phyloP scores from a whole-genome alignment of 2,329 filamentous ascomycete species.

The Xylaria sp. region DNA sequence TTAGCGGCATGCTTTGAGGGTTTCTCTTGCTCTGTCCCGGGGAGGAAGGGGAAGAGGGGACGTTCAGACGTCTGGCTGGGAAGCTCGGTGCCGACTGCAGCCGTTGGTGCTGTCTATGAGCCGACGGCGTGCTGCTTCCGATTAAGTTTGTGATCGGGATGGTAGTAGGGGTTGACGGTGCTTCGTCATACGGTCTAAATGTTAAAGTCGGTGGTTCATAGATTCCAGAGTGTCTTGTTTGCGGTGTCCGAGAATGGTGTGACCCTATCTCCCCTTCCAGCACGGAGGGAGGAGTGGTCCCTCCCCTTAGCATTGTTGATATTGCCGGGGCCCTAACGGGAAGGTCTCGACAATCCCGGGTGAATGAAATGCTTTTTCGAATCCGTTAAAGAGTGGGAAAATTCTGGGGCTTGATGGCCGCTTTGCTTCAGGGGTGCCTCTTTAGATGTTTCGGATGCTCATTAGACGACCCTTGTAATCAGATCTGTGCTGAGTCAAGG shows the following conservation, averaged over 20 bases:
- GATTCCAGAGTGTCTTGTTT: constrained; percentile 13
- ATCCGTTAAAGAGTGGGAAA: constrained; percentile 22
- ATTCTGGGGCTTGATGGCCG: constrained; percentile 18
- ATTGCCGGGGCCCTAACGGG: constrained; percentile 38
- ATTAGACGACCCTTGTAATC: constrained; percentile 28
- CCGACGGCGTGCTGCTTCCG: constrained; percentile 29
- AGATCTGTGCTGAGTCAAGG: constrained; percentile 27
- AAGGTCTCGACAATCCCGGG: constrained; percentile 36
- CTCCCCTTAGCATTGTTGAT: constrained; percentile 45
- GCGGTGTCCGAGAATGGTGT: constrained; percentile 9
- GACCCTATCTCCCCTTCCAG: constrained; percentile 20
- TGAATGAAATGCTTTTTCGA: constrained; percentile 18
- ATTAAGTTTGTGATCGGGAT: constrained; percentile 26
- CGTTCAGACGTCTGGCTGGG: constrained; percentile 31
- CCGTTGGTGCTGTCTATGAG: constrained; percentile 44
- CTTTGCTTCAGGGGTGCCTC: constrained; percentile 30
- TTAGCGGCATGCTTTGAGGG: constrained; percentile 55
- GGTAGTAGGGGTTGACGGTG: constrained; percentile 35
- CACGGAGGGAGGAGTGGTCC: constrained; percentile 22
- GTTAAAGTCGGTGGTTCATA: constrained; percentile 14
- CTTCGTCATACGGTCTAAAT: constrained; percentile 41
- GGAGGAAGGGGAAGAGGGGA: constrained; percentile 35
- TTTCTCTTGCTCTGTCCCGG: constrained; percentile 38
- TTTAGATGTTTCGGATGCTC: constrained; percentile 34
- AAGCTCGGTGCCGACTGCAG: constrained; percentile 45